Evolutionary conservation across 768 basidiomycete genomes (phyloP), one percentile per base, ranked within the genome.

Genomic region (Holtermanniella nyarrowii): DNA sequence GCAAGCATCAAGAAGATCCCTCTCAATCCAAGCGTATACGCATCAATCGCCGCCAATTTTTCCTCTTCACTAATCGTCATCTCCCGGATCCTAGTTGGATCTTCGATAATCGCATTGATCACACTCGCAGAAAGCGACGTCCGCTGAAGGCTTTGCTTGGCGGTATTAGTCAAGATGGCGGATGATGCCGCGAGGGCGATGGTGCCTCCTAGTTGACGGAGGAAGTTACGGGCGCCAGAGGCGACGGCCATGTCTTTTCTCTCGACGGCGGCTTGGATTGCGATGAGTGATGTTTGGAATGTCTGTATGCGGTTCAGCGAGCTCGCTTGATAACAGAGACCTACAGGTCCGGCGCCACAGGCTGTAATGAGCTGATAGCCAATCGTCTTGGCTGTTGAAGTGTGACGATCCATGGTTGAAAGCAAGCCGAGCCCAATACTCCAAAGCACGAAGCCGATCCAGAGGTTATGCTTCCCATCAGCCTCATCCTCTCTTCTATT

Each of bases 211-310:
- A 86, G 72, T 49, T 81, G 72, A 14, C 84, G 77, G 45, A 84
- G 74, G 57, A 86, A 84, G 39, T 48, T 52, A 48, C 51, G 46
- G 0, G 80, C 49, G 1, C 67, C 80, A 0, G 84, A 86, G 0
- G 85, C 83, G 7, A 84, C 82, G 1, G 82, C 82, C 83, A 86
- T 85, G 54, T 87, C 84, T 39, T 75, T 75, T 37, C 84, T 72
- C 0, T 78, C 69, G 0, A 86, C 85, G 22, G 82, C 81, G 0
- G 84, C 83, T 63, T 87, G 85, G 5, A 82, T 84, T 0, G 81
- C 83, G 2, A 63, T 46, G 21, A 68, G 48, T 39, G 50, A 59
- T 23, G 50, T 48, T 56, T 69, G 64, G 10, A 59, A 56, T 2
- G 70, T 75, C 64, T 79, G 77, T n/a, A 20, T 16, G 23, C 25